Base-by-base conservation (phyloP, 331 rosid genomes). In the Acacia concinna region DNA sequence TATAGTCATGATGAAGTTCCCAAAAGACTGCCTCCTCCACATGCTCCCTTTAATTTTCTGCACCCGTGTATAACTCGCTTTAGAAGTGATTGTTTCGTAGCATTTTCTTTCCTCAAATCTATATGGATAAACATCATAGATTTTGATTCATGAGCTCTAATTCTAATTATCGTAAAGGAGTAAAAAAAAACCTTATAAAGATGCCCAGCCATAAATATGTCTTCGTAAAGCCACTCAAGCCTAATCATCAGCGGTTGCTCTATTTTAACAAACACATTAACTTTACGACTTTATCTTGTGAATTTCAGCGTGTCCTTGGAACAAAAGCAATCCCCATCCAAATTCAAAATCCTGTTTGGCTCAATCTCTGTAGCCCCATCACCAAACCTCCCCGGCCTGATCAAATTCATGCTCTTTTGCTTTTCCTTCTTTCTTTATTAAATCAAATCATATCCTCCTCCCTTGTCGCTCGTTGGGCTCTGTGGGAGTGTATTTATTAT, bases 181-280 rank as follows among this genome's bases (percentile, higher is more conserved):
- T 1, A 2, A 25, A 15, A 4, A 2, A 1, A 18, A 18, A 49
- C 28, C 11, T 25, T 41, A 1, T 31, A 63, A 71, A 80, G 52
- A 47, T 79, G 40, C 44, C 60, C 34, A 47, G 11, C 77, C 69
- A 57, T 75, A 7, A 76, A 64, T 76, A 27, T 64, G 81, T 77
- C 74, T 71, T 32, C 78, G 81, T 52, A 82, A 82, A 84, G 85
- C 30, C 17, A 79, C 77, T 74, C 76, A 78, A 85, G 17, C 38
- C 76, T 27, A 81, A 81, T 85, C 78, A 81, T 78, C 64, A 60
- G 83, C 46, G n/a, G n/a, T 78, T 85, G 71, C 83, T 73, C 78
- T 44, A 56, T 27, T 54, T 77, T 60, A 28, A 27, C 51, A 70
- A 30, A 71, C 49, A 66, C 62, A 44, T 40, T 64, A 3, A 37